These are phyloP conservation scores for Aspergillus sclerotialis DNA, from an alignment of 2,329 filamentous ascomycete species.

Conservation along the genomic window DNA sequence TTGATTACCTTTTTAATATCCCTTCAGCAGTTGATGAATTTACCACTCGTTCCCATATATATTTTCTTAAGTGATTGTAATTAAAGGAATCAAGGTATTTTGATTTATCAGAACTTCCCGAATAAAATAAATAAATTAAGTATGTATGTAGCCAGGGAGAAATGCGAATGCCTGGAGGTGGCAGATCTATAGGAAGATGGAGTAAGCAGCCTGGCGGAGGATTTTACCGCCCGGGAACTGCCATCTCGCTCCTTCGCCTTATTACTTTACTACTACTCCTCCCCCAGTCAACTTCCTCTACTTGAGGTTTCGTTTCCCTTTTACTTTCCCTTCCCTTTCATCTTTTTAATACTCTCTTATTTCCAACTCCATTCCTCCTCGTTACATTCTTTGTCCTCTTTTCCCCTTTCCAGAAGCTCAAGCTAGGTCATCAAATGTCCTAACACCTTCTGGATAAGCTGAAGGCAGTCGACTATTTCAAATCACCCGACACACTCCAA, in stretches of 20 bases:
- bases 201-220: neutral
- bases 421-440: slow-evolving; percentile 15
- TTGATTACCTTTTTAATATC: slow-evolving; percentile 36
- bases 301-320: neutral
- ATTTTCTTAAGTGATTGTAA: slow-evolving; percentile 13
- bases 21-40: slow-evolving; percentile 32
- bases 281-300: neutral
- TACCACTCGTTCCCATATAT: slow-evolving; percentile 25
- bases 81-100: slow-evolving; percentile 7
- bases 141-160: too few species aligned
- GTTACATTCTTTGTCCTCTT: slow-evolving; percentile 1
- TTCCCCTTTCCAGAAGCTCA: slow-evolving; percentile 7
- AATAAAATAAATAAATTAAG: too few species aligned
- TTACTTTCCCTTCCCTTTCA: slow-evolving; percentile 1
- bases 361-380: neutral
- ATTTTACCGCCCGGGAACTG: slow-evolving; percentile 12
- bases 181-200: neutral
- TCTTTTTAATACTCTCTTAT: neutral
- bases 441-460: slow-evolving; percentile 14
- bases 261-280: slow-evolving; percentile 2
- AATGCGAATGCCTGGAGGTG: too few species aligned
- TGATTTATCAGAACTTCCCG: neutral
- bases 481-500: slow-evolving; percentile 11
- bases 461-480: slow-evolving; percentile 14
- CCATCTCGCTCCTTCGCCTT: slow-evolving; percentile 4